phyloP scores from a whole-genome alignment of 2,329 filamentous ascomycete genomes.

The Hymenoscyphus fraxineus region DNA sequence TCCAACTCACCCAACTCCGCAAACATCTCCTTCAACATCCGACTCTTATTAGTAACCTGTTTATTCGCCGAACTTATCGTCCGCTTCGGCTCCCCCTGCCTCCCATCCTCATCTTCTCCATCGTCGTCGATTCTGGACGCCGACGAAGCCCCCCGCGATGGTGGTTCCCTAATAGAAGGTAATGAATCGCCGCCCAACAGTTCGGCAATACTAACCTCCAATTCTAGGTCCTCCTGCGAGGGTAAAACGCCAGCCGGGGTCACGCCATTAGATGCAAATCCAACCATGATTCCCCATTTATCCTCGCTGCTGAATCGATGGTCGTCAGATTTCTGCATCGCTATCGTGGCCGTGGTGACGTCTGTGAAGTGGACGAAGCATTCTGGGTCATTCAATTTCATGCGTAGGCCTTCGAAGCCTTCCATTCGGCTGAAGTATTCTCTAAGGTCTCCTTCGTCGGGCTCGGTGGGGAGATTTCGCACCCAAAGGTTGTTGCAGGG shows the following conservation, averaged over 20 bases:
- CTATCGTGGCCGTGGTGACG: slow-evolving; percentile 1
- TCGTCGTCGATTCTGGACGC: not conserved
- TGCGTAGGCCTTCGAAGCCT: slow-evolving; percentile 12
- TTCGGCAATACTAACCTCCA: slow-evolving; percentile 12
- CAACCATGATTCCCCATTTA: slow-evolving; percentile 16
- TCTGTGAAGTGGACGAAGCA: slow-evolving; percentile 15
- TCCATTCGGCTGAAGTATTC: slow-evolving; percentile 8
- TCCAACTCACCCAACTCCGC: slow-evolving; percentile 6
- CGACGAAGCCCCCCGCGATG: not conserved
- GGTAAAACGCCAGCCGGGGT: not conserved
- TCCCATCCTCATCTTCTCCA: slow-evolving; percentile 3
- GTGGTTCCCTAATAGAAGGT: slow-evolving; percentile 2
- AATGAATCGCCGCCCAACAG: slow-evolving; percentile 6
- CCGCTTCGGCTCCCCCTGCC: not conserved
- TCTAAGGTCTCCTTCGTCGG: slow-evolving; percentile 12
- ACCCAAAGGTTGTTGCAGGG: slow-evolving; percentile 15
- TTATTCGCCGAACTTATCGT: slow-evolving; percentile 4
- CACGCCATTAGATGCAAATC: slow-evolving; percentile 10
- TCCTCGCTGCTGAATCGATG: slow-evolving; percentile 13
- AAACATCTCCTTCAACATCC: slow-evolving; percentile 14
- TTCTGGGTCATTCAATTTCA: slow-evolving; percentile 15
- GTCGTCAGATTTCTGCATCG: slow-evolving; percentile 10
- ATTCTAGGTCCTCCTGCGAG: slow-evolving; percentile 11
- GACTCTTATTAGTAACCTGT: slow-evolving; percentile 12
- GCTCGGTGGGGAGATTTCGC: slow-evolving; percentile 9